Evolutionary conservation across 306 rosid genomes (phyloP).

Genomic region (Lathyrus sativus): DNA sequence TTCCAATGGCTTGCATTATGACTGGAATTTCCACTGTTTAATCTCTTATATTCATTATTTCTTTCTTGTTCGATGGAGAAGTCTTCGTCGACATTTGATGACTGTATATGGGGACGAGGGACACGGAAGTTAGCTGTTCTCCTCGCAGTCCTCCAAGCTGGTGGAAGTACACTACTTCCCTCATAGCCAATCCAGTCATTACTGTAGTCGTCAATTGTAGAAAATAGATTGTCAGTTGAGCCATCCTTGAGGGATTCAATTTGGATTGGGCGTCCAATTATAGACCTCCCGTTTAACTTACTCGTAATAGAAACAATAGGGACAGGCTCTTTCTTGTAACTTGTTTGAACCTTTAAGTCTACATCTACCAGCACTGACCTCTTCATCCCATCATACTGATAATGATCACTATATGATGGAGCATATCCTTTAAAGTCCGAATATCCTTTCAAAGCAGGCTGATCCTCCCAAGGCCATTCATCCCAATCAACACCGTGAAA

Average conservation of each 20-base stretch:
- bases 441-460: constrained; percentile 58
- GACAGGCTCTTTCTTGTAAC: constrained; percentile 80
- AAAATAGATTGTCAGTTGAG: constrained; percentile 60
- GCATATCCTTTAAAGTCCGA: constrained; percentile 62
- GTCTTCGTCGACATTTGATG: constrained; percentile 66
- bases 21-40: constrained; percentile 55
- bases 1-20: constrained; percentile 55
- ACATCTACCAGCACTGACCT: constrained; percentile 72
- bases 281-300: constrained; percentile 82
- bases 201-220: constrained; percentile 58
- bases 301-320: constrained; percentile 93
- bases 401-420: constrained; percentile 46
- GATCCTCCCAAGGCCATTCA: constrained; percentile 71
- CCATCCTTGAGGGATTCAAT: constrained; percentile 81
- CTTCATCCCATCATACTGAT: constrained; percentile 56
- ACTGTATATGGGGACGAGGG: constrained; percentile 74
- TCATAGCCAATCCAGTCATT: constrained; percentile 61
- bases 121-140: constrained; percentile 90
- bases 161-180: constrained; percentile 71
- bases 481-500: constrained; percentile 65
- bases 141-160: constrained; percentile 97
- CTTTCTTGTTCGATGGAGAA: constrained; percentile 64
- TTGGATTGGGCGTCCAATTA: constrained; percentile 91
- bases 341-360: constrained; percentile 86
- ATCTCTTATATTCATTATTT: constrained; percentile 49